Base-by-base conservation (phyloP, 495 filamentous ascomycete species). In the Trichoderma gamsii region DNA sequence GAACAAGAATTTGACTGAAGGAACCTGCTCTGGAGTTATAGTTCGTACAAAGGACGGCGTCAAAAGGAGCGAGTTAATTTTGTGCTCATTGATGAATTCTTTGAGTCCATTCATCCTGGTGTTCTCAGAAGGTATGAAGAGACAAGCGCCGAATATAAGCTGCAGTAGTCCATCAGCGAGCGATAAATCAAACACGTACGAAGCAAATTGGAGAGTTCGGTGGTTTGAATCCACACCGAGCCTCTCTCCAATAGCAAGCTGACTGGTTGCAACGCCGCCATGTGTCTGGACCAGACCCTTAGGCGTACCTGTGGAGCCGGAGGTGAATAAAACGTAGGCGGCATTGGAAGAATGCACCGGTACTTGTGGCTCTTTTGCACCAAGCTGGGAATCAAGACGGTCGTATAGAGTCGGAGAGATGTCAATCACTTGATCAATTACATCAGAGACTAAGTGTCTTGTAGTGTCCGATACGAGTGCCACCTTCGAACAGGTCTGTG, bases 181-280 rank as follows among this genome's bases (percentile, higher is more conserved):
- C 46, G 80, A 82, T 7, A 81, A 79, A 64, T 91, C 89, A 64
- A 89, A 90, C 0, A 84, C 84, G 70, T 85, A 87, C 21, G 84
- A 82, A 6, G 87, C 82, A 67, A 87, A 90, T 66, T 90, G 87
- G 9, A 90, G 71, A 1, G 82, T 76, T 1, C 84, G 76, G 5
- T 81, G 80, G 6, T 72, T 68, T 0, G 77, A 64, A 23, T 76
- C 66, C 68, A 86, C 76, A 51, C 76, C 70, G 56, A 86, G 71
- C 9, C 74, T 73, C 23, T 72, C 68, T 5, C 75, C 75, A 69
- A 84, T 80, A 2, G 77, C 79, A 11, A 75, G 71, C 0, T 78
- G 77, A 32, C 69, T 78, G 38, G 76, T 75, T 41, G 71, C 70
- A n/a, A 85, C 70, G 32, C 73, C 65, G 38, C 69, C 67, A 61